Conservation (phyloP, 192 early-diverging fungal species). For the Podila horticola region DNA sequence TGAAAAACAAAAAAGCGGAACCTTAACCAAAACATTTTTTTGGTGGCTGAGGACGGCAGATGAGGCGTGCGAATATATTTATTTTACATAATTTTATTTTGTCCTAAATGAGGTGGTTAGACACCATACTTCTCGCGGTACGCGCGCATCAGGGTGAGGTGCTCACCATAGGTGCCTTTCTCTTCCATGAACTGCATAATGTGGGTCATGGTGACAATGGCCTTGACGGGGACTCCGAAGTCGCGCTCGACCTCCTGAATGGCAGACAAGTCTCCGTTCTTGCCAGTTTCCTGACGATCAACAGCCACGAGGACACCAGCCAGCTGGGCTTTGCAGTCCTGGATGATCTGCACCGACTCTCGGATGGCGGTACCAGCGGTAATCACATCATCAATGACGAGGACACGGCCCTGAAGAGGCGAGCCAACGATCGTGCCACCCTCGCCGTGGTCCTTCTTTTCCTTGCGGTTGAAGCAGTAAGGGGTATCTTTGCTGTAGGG, state of each 20-base stretch:
- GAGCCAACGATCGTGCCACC: constrained; percentile 96
- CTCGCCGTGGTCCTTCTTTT: constrained; percentile 99
- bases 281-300: constrained; percentile 89
- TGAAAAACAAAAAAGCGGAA: constrained; percentile 1
- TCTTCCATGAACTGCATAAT: constrained; percentile 90
- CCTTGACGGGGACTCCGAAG: constrained; percentile 80
- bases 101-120: constrained; percentile 18
- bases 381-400: constrained; percentile 98
- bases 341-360: constrained; percentile 87
- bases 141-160: constrained; percentile 76
- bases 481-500: constrained; percentile 71
- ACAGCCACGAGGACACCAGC: constrained; percentile 92
- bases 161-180: constrained; percentile 68
- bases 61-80: neutral
- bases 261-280: constrained; percentile 73
- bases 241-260: constrained; percentile 93
- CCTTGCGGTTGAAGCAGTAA: constrained; percentile 98
- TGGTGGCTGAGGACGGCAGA: neutral
- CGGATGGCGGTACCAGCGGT: constrained; percentile 99
- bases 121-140: constrained; percentile 91
- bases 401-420: constrained; percentile 75
- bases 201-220: constrained; percentile 87
- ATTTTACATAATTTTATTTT: neutral
- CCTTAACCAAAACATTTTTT: constrained; percentile 5
- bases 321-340: constrained; percentile 73